Base-by-base conservation (phyloP, 495 filamentous ascomycete species). In the Talaromyces ruber region DNA sequence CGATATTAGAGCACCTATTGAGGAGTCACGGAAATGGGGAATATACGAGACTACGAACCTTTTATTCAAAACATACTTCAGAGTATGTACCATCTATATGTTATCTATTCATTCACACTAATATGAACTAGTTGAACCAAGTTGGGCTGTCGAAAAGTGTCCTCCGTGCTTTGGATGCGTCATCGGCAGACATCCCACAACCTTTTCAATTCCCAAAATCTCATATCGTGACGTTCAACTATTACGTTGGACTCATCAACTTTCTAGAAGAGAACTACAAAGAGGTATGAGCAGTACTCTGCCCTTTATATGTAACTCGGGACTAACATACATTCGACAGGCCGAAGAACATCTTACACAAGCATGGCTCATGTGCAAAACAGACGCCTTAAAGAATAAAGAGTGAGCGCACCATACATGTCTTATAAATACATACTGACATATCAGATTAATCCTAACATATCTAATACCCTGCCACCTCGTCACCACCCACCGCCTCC, bases 21-120 rank as follows among this genome's bases (percentile, higher is more conserved):
- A 93, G 69, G 88, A 94, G 51, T 97, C 93, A 0, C 84, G 95
- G 6, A 98, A 98, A 82, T 98, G 95, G 95, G 95, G 90, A 0
- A 85, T 93, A 47, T 98, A 98, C 76, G 88, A 93, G 71, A 91
- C 88, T 43, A 89, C 89, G 62, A 97, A 96, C 67, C 82, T 98
- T 1, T 76, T 97, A 8, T 98, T 98, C 83, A 98, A 97, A 74
- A 97, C 92, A 6, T 96, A 98, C 70, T 98, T 98, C 83, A 95
- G 90, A 77, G 83, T 81, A 72, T 51, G 66, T 57, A 53, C 32
- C 60, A 26, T 30, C n/a, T 39, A 18, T n/a, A 5, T 26, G 1
- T 51, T 1, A 29, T 4, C 37, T 1, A 16, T 25, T 0, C 11
- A 0, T 30, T 47, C 21, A 58, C 26, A 51, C 64, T 63, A 39